Evolutionary conservation across 225 moss, liverwort and hornwort genomes (phyloP), one percentile per base, ranked within the genome.

Genomic region (Polytrichum commune): DNA sequence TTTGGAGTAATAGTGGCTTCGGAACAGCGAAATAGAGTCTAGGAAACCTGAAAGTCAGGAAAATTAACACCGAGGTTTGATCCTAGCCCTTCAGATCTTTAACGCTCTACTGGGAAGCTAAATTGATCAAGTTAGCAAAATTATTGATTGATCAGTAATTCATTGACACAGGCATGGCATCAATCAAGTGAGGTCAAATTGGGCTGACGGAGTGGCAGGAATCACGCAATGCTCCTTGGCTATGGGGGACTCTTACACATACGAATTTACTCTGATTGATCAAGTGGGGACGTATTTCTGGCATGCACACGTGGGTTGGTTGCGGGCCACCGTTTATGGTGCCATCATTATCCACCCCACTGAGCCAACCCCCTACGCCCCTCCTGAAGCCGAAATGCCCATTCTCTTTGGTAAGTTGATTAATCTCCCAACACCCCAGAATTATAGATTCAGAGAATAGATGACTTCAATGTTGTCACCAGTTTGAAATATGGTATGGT

Each of bases 251-350:
- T 66, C 64, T 62, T 23, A 58, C 5, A 74, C 64, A 5, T 70
- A 91, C 62, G 77, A 91, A 61, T 89, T 89, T 71, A 73, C 80
- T 33, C 78, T 91, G 29, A 23, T 35, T 18, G 81, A 76, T 19
- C 83, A 91, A 66, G 69, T 62, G 19, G 89, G 89, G 32, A 89
- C 88, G 18, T 68, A 82, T 65, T 84, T 85, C 54, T 91, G 86
- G 81, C 91, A 91, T 26, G 86, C 88, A 58, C 89, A 91, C 67
- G 74, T 89, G 66, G 82, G 62, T 28, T 88, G 90, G 88, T 72
- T 88, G 70, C 85, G 90, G 29, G 71, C 90, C 25, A 89, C 86
- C 60, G 66, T 89, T 32, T 72, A 91, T 33, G 90, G 90, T 35
- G 81, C 86, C 54, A 73, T 91, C 60, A 78, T 87, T 23, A 79